Conservation (phyloP, 176 grass and related monocot species). For the Paspalum vaginatum region DNA sequence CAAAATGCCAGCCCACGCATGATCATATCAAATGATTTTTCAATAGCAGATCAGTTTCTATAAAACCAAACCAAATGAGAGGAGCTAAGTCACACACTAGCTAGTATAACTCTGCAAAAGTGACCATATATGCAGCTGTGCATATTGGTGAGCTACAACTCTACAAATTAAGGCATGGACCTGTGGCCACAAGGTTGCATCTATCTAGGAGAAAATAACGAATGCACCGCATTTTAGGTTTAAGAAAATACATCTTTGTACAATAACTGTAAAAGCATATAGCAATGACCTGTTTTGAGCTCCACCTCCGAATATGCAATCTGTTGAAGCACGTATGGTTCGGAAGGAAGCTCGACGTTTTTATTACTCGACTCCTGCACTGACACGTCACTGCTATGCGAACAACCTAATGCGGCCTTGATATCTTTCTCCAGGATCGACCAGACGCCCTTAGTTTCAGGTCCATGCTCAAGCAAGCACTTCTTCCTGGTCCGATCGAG, state of each 20-base stretch:
- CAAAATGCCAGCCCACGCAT: background rate
- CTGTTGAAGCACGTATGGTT: constrained; percentile 38
- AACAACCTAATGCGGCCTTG: background rate
- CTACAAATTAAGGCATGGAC: background rate
- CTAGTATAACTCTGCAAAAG: background rate
- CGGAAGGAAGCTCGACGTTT: background rate
- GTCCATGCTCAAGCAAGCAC: constrained; percentile 59
- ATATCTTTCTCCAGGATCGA: constrained; percentile 67
- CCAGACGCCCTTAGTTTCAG: constrained; percentile 50
- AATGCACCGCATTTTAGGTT: background rate
- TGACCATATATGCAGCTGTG: constrained; percentile 8
- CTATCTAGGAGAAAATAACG: background rate
- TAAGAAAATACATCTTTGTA: background rate
- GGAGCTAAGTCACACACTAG: background rate
- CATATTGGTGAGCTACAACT: constrained; percentile 11
- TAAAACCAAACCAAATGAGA: constrained; percentile 25
- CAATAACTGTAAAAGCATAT: constrained; percentile 19
- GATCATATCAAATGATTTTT: constrained; percentile 10
- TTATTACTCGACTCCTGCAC: constrained; percentile 8
- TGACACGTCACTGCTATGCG: background rate
- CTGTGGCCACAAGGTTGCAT: background rate
- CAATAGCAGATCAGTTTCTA: background rate
- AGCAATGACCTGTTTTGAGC: constrained; percentile 55
- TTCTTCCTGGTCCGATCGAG: constrained; percentile 40
- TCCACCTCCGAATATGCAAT: constrained; percentile 62